Evolutionary conservation across 2,329 filamentous ascomycete genomes (phyloP).

Genomic region (Cadophora gregata): DNA sequence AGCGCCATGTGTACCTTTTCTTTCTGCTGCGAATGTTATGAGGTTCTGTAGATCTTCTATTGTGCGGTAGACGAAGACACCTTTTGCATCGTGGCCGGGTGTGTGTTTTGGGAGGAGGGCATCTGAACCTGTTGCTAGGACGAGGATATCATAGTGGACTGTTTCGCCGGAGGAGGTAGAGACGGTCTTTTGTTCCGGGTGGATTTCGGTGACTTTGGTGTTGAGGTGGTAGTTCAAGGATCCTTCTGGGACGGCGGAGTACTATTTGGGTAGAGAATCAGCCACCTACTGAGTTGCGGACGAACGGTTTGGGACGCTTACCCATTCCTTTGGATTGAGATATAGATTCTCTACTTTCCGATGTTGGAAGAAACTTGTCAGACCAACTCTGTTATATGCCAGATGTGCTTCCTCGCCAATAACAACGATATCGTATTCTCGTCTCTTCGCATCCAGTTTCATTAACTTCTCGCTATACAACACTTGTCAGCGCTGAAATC

Average conservation of each 20-base stretch:
- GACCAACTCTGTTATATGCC: conserved; percentile 88
- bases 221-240: conserved; percentile 78
- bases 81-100: conserved; percentile 78
- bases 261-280: conserved; percentile 30
- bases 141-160: conserved; percentile 79
- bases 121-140: conserved; percentile 86
- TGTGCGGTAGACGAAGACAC: conserved; percentile 88
- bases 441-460: conserved; percentile 77
- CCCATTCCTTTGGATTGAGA: conserved; percentile 84
- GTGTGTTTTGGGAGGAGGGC: conserved; percentile 73
- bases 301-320: conserved; percentile 46
- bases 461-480: conserved; percentile 80
- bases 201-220: conserved; percentile 72
- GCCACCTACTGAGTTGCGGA: background rate
- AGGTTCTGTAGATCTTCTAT: conserved; percentile 81
- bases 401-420: conserved; percentile 88
- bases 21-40: conserved; percentile 72
- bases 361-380: conserved; percentile 90
- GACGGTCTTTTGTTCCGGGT: conserved; percentile 68
- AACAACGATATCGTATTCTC: conserved; percentile 82
- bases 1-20: conserved; percentile 71
- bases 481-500: background rate
- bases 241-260: conserved; percentile 54
- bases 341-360: conserved; percentile 86
- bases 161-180: conserved; percentile 71